A percentile compares a stretch with the other conserved stretches of the same genome.
phyloP scores from a whole-genome alignment of 495 filamentous ascomycete genomes.

The Saxophila tyrrhenica region DNA sequence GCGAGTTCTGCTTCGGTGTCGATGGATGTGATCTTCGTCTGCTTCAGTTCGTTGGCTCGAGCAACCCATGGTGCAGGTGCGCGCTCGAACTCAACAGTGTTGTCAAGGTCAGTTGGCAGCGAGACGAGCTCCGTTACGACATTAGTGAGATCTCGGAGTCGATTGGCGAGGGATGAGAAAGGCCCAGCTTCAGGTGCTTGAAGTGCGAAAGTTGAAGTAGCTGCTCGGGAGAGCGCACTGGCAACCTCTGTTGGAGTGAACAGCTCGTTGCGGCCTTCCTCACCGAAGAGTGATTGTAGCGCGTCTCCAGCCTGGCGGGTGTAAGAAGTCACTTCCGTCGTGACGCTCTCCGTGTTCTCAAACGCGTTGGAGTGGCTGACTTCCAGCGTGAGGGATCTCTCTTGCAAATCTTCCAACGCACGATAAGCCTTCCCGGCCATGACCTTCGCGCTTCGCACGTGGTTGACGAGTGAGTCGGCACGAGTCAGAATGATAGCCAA shows the following conservation, averaged over 20 bases:
- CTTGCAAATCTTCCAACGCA: conserved; percentile 65
- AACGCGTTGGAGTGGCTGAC: conserved; percentile 45
- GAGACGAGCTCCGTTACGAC: conserved; percentile 61
- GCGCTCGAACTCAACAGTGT: conserved; percentile 76
- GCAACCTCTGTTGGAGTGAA: conserved; percentile 56
- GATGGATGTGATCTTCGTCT: conserved; percentile 61
- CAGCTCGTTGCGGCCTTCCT: conserved; percentile 61
- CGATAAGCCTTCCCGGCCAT: conserved; percentile 67
- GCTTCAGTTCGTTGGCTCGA: conserved; percentile 65
- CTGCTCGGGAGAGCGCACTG: conserved; percentile 46
- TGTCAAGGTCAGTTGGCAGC: conserved; percentile 60
- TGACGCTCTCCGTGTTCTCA: conserved; percentile 49
- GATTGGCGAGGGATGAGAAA: conserved; percentile 56
- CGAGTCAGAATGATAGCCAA: conserved; percentile 59
- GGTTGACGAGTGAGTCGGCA: conserved; percentile 57
- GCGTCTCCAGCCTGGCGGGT: conserved; percentile 55
- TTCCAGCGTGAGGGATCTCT: conserved; percentile 62
- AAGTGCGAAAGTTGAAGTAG: conserved; percentile 34
- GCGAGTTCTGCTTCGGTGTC: conserved; percentile 52
- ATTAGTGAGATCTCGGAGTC: conserved; percentile 51
- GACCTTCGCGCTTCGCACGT: conserved; percentile 75
- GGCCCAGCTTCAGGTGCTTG: conserved; percentile 44
- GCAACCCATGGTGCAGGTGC: conserved; percentile 69
- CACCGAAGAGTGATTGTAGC: conserved; percentile 51
- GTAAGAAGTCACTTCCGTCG: conserved; percentile 56